Conservation (phyloP, 441 rosid genomes). For the Breynia disticha region DNA sequence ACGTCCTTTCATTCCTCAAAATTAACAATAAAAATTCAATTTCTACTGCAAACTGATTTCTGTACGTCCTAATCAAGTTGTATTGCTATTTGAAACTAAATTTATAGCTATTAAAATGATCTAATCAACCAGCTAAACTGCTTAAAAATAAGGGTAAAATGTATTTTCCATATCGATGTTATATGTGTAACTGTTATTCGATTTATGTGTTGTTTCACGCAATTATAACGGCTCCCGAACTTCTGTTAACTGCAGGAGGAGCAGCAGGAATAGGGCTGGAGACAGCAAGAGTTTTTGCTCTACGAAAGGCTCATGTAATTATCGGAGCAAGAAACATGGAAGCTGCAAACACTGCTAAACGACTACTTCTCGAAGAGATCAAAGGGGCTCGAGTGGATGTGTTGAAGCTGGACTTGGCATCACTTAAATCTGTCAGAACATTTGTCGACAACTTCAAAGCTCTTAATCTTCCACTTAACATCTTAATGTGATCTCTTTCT, state of each 20-base stretch:
- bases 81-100: too few relatives aligned
- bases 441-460: slow-evolving; percentile 41
- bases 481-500: slow-evolving; percentile 42
- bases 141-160: too few relatives aligned
- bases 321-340: slow-evolving; percentile 75
- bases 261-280: slow-evolving; percentile 87
- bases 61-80: too few relatives aligned
- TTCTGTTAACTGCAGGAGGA: slow-evolving; percentile 67
- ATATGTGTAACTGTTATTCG: too few relatives aligned
- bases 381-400: slow-evolving; percentile 40
- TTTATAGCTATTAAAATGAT: too few relatives aligned
- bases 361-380: slow-evolving; percentile 24
- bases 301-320: slow-evolving; percentile 57
- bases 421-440: slow-evolving; percentile 41
- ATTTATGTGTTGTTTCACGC: too few relatives aligned
- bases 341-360: slow-evolving; percentile 58
- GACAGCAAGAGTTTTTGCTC: slow-evolving; percentile 71
- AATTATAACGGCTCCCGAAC: too few relatives aligned
- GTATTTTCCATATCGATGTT: too few relatives aligned
- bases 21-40: too few relatives aligned
- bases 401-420: slow-evolving; percentile 52
- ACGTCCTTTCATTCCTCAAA: too few relatives aligned
- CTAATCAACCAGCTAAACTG: too few relatives aligned
- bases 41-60: too few relatives aligned
- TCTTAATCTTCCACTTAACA: slow-evolving; percentile 58